phyloP scores from a whole-genome alignment of 345 rosid species.

The Geranium brycei region DNA sequence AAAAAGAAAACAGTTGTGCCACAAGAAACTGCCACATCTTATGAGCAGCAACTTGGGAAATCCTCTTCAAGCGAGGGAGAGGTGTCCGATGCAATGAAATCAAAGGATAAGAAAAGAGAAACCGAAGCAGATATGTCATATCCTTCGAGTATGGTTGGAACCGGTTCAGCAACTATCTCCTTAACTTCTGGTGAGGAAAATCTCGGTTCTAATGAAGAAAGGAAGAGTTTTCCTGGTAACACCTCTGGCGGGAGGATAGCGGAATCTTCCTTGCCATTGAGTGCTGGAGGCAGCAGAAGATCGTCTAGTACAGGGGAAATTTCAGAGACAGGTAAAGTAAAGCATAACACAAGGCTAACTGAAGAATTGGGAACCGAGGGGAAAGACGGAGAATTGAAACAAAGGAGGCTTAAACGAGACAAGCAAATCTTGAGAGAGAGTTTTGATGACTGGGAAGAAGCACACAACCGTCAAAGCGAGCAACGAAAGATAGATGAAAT shows the following conservation, averaged over 20 bases:
- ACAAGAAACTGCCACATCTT: conserved; percentile 26
- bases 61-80: conserved; percentile 27
- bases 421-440: conserved; percentile 60
- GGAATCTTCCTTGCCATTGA: conserved; percentile 21
- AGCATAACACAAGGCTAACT: conserved; percentile 18
- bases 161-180: conserved; percentile 29
- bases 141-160: conserved; percentile 24
- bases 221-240: conserved; percentile 14
- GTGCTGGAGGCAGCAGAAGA: conserved; percentile 23
- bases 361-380: conserved; percentile 26
- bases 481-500: conserved; percentile 63
- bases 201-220: conserved; percentile 19
- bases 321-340: conserved; percentile 23
- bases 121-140: conserved; percentile 21
- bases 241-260: conserved; percentile 24
- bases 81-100: conserved; percentile 14
- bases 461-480: conserved; percentile 52
- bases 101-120: conserved; percentile 20
- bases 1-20: conserved; percentile 28
- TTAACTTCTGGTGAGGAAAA: conserved; percentile 28
- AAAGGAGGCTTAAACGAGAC: conserved; percentile 56
- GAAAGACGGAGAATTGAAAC: conserved; percentile 34
- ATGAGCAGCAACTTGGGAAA: conserved; percentile 22
- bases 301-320: conserved; percentile 24
- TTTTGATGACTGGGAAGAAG: conserved; percentile 99